Evolutionary conservation across 495 filamentous ascomycete genomes (phyloP).

Genomic region (Neurospora hispaniola): DNA sequence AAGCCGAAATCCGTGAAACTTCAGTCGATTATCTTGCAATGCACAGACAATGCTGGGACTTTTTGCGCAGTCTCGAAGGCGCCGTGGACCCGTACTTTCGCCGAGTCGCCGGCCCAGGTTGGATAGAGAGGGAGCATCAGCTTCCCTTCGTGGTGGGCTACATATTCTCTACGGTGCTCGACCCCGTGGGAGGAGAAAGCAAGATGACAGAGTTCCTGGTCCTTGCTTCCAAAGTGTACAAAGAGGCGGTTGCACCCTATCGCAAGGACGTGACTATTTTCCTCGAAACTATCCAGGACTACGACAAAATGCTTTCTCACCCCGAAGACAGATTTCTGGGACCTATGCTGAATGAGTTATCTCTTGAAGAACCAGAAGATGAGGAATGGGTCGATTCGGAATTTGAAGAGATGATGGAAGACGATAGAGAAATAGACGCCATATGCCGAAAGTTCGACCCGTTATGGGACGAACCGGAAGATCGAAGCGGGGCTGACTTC

Average conservation of each 20-base stretch:
- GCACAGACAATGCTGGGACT: neutral
- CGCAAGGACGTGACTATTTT: neutral
- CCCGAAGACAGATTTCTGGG: neutral
- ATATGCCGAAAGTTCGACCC: neutral
- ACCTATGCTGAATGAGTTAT: neutral
- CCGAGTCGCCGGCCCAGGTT: neutral
- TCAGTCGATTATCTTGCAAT: neutral
- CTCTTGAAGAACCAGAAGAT: neutral
- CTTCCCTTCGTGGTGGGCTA: conserved; percentile 1
- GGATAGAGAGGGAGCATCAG: conserved; percentile 1
- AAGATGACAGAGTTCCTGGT: neutral
- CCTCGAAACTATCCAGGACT: neutral
- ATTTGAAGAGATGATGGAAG: neutral
- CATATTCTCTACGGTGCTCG: neutral
- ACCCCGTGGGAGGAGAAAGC: neutral
- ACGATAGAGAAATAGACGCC: neutral
- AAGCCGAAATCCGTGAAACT: neutral
- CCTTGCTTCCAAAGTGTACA: neutral
- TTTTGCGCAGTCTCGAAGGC: neutral
- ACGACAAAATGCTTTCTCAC: neutral
- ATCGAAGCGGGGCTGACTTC: neutral
- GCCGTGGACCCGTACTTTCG: neutral
- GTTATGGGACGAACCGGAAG: neutral
- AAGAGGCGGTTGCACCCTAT: neutral
- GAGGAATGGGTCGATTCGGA: neutral